Percentiles rank a stretch among this genome's conserved stretches.
phyloP scores from a whole-genome alignment of 306 rosid species.

The Corylus avellana region DNA sequence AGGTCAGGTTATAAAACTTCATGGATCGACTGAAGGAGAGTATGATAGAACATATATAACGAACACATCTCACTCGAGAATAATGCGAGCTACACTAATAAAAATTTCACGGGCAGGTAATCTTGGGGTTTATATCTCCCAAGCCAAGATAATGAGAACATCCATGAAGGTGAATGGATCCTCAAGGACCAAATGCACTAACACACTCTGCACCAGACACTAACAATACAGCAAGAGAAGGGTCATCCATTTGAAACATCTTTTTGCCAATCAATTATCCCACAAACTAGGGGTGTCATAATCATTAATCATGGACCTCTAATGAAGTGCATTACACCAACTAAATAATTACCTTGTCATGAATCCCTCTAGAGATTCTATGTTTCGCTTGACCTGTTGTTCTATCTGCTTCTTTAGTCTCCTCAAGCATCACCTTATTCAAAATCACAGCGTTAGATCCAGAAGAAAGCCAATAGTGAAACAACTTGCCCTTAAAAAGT shows the following conservation, averaged over 20 bases:
- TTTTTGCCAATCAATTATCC: not conserved
- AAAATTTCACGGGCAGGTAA: not conserved
- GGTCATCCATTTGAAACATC: not conserved
- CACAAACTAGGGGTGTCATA: not conserved
- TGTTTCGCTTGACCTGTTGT: slow-evolving; percentile 77
- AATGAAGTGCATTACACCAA: not conserved
- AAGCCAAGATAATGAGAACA: not conserved
- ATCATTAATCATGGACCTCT: slow-evolving; percentile 2
- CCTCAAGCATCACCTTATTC: slow-evolving; percentile 66
- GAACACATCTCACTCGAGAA: not conserved
- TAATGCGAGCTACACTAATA: not conserved
- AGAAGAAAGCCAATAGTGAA: not conserved
- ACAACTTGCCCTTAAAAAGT: slow-evolving; percentile 5
- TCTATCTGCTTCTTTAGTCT: slow-evolving; percentile 78
- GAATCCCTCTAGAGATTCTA: slow-evolving; percentile 78
- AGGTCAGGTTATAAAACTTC: not conserved
- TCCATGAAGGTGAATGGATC: not conserved
- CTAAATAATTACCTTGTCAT: slow-evolving; percentile 64
- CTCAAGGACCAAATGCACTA: not conserved
- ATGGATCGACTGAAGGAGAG: not conserved
- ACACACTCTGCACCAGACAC: not conserved
- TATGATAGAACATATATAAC: not conserved
- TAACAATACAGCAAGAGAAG: not conserved
- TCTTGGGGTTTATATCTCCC: not conserved
- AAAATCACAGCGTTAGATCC: slow-evolving; percentile 21